Evolutionary conservation across 1,139 yeast genomes (phyloP).

Genomic region (Saccharomyces pastorianus): DNA sequence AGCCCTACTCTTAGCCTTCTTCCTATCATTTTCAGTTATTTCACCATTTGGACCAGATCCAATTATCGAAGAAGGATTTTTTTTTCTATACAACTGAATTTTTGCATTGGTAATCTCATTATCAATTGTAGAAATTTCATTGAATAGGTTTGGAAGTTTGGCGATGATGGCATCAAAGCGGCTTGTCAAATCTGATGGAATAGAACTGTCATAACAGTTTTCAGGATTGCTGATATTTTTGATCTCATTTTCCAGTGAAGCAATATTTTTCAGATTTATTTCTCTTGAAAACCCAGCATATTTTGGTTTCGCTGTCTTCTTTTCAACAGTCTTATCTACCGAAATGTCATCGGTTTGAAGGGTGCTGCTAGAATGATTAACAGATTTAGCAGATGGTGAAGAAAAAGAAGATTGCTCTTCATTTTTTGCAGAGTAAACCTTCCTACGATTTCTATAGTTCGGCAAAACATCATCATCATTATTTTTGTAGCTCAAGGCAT

Average conservation of each 20-base stretch:
- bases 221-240: slow-evolving; percentile 28
- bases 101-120: slow-evolving; percentile 61
- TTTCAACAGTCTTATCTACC: background rate
- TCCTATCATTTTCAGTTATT: slow-evolving; percentile 71
- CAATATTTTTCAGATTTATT: slow-evolving; percentile 43
- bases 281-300: slow-evolving; percentile 17
- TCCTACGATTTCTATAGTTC: slow-evolving; percentile 31
- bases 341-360: background rate
- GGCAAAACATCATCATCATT: slow-evolving; percentile 38
- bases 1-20: slow-evolving; percentile 72
- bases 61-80: slow-evolving; percentile 56
- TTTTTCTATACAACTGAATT: slow-evolving; percentile 54
- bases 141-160: slow-evolving; percentile 59
- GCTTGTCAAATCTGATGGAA: slow-evolving; percentile 19
- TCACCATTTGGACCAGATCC: slow-evolving; percentile 86
- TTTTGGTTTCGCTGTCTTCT: slow-evolving; percentile 15
- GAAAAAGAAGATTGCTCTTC: background rate
- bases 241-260: slow-evolving; percentile 55
- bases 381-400: slow-evolving; percentile 6
- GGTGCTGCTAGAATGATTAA: slow-evolving; percentile 7
- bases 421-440: slow-evolving; percentile 12
- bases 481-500: slow-evolving; percentile 32
- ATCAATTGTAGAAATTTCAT: slow-evolving; percentile 54
- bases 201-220: slow-evolving; percentile 30
- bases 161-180: slow-evolving; percentile 45